These are phyloP conservation scores for Collybiopsis confluens DNA, from an alignment of 768 basidiomycete genomes.

Conservation along the genomic window DNA sequence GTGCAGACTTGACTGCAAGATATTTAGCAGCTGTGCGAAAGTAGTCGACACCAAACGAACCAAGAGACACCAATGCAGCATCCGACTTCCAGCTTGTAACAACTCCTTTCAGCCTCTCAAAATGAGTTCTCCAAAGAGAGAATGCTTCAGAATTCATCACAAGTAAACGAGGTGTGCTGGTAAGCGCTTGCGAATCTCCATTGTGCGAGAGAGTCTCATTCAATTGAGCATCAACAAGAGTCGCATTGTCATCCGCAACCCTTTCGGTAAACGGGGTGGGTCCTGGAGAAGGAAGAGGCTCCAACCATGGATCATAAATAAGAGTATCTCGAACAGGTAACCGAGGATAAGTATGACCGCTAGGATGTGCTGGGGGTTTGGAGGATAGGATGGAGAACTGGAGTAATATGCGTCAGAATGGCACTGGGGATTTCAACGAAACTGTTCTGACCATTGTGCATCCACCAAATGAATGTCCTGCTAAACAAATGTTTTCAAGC, in stretches of 20 bases:
- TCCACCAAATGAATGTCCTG: slow-evolving; percentile 46
- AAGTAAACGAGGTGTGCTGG: slow-evolving; percentile 39
- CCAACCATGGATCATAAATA: slow-evolving; percentile 82
- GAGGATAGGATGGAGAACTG: slow-evolving; percentile 58
- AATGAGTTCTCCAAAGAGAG: slow-evolving; percentile 77
- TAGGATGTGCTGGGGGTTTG: slow-evolving; percentile 28
- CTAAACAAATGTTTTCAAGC: slow-evolving; percentile 32
- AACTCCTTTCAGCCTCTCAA: slow-evolving; percentile 50
- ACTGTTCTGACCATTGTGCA: slow-evolving; percentile 36
- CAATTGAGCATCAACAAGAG: slow-evolving; percentile 7
- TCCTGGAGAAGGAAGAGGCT: slow-evolving; percentile 63
- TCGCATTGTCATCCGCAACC: slow-evolving; percentile 1
- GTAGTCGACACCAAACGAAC: slow-evolving; percentile 28
- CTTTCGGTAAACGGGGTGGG: slow-evolving; percentile 28
- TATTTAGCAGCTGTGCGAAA: no score
- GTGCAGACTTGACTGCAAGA: slow-evolving; percentile 36
- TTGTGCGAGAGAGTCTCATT: slow-evolving; percentile 6
- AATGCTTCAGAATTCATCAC: slow-evolving; percentile 77
- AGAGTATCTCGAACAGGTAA: slow-evolving; percentile 58
- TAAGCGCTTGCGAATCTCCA: slow-evolving; percentile 3
- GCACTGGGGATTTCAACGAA: neutral
- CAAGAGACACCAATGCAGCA: slow-evolving; percentile 43
- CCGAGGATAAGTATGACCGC: slow-evolving; percentile 21
- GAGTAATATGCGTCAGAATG: slow-evolving; percentile 10
- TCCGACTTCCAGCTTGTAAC: slow-evolving; percentile 52